These are phyloP conservation scores for Toxicodendron radicans DNA, from an alignment of 345 rosid species.

Conservation along the genomic window DNA sequence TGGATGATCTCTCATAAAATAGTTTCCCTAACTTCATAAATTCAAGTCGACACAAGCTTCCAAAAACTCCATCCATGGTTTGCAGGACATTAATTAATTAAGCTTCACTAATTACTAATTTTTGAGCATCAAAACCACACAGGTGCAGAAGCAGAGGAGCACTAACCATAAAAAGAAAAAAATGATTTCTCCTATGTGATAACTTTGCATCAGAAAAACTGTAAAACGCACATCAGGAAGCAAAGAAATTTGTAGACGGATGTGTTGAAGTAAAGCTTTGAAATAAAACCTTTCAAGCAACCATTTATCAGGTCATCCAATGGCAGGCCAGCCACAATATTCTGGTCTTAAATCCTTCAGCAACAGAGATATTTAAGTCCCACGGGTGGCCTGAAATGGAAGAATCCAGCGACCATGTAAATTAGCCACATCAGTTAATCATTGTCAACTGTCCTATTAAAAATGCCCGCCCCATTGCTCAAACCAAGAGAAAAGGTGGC, in stretches of 20 bases:
- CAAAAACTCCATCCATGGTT: neutral
- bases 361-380: conserved; percentile 29
- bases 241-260: conserved; percentile 14
- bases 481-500: conserved; percentile 33
- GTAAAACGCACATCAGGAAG: neutral
- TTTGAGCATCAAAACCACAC: neutral
- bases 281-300: conserved; percentile 27
- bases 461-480: conserved; percentile 19
- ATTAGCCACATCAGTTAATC: conserved; percentile 23
- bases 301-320: conserved; percentile 25
- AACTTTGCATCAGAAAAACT: conserved; percentile 7
- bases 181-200: neutral
- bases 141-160: neutral
- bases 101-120: neutral
- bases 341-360: conserved; percentile 27
- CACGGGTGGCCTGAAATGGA: conserved; percentile 27
- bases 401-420: conserved; percentile 20
- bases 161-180: neutral
- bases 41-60: neutral
- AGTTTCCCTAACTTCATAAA: neutral
- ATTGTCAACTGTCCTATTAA: conserved; percentile 9
- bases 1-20: neutral
- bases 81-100: neutral
- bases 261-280: conserved; percentile 23
- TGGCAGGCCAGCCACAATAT: conserved; percentile 35